A percentile compares a stretch with the other conserved stretches of the same genome.
Evolutionary conservation across 2,329 filamentous ascomycete genomes (phyloP).

Genomic region (Trichoderma sp.): DNA sequence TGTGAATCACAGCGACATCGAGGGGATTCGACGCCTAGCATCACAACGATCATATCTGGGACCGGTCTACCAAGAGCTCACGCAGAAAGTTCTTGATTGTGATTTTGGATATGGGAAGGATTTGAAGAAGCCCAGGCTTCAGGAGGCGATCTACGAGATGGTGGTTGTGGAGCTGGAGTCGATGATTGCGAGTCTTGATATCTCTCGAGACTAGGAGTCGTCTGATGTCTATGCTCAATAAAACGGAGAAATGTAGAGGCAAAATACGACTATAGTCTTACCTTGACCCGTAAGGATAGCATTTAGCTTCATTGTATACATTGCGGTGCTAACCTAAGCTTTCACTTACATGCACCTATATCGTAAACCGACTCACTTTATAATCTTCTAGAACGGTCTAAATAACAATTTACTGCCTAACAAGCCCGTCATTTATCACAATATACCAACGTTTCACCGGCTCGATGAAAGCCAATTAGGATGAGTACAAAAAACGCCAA

Average conservation of each 20-base stretch:
- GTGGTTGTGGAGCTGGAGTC: not conserved
- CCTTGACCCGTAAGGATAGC: not conserved
- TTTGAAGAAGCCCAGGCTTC: constrained; percentile 11
- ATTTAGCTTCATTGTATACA: not conserved
- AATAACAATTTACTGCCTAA: not conserved
- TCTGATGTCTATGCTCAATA: no score
- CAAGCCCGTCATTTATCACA: not conserved
- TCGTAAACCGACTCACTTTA: not conserved
- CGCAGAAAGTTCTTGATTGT: constrained; percentile 2
- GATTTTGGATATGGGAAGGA: constrained; percentile 12
- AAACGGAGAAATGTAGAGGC: no score
- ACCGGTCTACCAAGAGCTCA: not conserved
- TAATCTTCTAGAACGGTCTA: not conserved
- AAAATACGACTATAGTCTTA: not conserved
- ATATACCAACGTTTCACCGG: not conserved
- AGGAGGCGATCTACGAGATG: not conserved
- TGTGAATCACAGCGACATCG: not conserved
- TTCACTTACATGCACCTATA: not conserved
- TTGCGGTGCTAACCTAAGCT: not conserved
- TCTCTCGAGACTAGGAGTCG: not conserved
- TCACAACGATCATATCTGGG: not conserved
- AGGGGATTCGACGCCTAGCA: constrained; percentile 9
- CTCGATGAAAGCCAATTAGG: not conserved
- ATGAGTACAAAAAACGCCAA: not conserved
- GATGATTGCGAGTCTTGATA: constrained; percentile 10